Conservation (phyloP, 2,329 filamentous ascomycete species). For the Bimuria novae-zelandiae region DNA sequence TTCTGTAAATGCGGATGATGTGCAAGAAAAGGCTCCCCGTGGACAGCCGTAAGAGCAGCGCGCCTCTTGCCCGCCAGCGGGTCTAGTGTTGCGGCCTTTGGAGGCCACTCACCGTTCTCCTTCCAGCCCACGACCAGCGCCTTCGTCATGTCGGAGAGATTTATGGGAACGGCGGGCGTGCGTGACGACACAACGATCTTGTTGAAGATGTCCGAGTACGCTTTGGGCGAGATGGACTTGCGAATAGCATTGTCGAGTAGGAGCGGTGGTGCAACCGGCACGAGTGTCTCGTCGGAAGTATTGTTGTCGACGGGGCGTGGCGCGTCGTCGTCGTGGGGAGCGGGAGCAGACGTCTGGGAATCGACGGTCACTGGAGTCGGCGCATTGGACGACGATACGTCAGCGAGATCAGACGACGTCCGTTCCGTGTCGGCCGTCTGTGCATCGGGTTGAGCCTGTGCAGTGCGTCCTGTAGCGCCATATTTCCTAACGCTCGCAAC, state of each 20-base stretch:
- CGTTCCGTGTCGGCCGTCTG: neutral
- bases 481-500: slow-evolving; percentile 59
- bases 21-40: slow-evolving; percentile 35
- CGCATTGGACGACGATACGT: slow-evolving; percentile 48
- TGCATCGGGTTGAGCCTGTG: neutral
- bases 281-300: slow-evolving; percentile 50
- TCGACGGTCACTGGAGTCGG: slow-evolving; percentile 8
- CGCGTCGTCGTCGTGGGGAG: neutral
- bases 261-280: slow-evolving; percentile 76
- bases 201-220: slow-evolving; percentile 84
- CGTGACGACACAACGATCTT: slow-evolving; percentile 82
- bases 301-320: neutral
- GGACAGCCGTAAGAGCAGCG: slow-evolving; percentile 20
- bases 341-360: slow-evolving; percentile 7
- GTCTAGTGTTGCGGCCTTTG: slow-evolving; percentile 59
- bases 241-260: slow-evolving; percentile 77
- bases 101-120: slow-evolving; percentile 90
- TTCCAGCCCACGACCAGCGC: slow-evolving; percentile 91
- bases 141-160: slow-evolving; percentile 77
- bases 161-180: slow-evolving; percentile 86
- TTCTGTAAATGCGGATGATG: slow-evolving; percentile 49
- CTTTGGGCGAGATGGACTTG: slow-evolving; percentile 70
- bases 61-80: slow-evolving; percentile 49
- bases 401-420: neutral
- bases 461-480: slow-evolving; percentile 13